Conservation (phyloP, 306 rosid genomes). For the Medicago ruthenica region DNA sequence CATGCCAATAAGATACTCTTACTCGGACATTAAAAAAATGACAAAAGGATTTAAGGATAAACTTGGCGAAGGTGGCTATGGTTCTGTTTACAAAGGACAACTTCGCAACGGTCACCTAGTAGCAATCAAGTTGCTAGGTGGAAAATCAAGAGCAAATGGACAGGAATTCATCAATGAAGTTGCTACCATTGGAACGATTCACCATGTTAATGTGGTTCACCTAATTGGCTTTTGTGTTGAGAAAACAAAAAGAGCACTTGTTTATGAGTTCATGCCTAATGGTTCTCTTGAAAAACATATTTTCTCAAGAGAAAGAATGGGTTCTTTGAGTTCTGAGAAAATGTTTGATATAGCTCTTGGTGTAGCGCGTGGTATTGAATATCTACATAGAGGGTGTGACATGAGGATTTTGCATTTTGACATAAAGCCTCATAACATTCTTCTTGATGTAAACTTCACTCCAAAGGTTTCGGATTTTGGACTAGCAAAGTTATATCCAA, state of each 20-base stretch:
- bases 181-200: conserved; percentile 49
- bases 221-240: conserved; percentile 45
- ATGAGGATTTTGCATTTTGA: conserved; percentile 43
- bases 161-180: conserved; percentile 52
- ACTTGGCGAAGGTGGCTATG: conserved; percentile 53
- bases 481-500: conserved; percentile 27
- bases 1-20: conserved; percentile 44
- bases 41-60: conserved; percentile 42
- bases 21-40: conserved; percentile 38
- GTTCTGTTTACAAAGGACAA: conserved; percentile 46
- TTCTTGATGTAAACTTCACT: conserved; percentile 15
- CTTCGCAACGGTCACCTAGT: conserved; percentile 37
- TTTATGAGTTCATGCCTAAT: conserved; percentile 44
- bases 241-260: conserved; percentile 42
- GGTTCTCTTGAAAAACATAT: conserved; percentile 45
- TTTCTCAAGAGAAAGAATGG: not conserved
- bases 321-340: conserved; percentile 22
- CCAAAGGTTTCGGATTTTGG: conserved; percentile 43
- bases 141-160: conserved; percentile 38
- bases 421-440: conserved; percentile 41
- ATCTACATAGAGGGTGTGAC: conserved; percentile 34
- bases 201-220: conserved; percentile 44
- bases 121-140: conserved; percentile 44
- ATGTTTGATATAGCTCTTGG: conserved; percentile 41
- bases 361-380: conserved; percentile 32